Base-by-base conservation (phyloP, 23 red algal species). In the Gracilariopsis chorda region DNA sequence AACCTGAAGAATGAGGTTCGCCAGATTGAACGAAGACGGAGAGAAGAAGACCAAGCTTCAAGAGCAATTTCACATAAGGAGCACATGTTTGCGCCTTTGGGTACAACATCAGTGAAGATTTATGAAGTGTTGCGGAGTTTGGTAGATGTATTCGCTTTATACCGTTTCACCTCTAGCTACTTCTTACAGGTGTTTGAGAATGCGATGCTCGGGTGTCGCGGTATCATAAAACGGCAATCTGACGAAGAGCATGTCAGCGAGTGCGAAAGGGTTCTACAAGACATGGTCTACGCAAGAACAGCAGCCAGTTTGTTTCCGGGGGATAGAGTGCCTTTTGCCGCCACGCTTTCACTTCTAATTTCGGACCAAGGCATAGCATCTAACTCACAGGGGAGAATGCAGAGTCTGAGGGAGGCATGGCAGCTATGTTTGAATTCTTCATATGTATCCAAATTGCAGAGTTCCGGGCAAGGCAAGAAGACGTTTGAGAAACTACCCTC, bases 251-350 rank as follows among this genome's bases (percentile, higher is more conserved):
- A 40, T n/a, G 84, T 77, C 17, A 44, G 43, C 34, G 49, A 47
- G 11, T 82, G 58, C 53, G 48, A 91, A 57, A 37, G 52, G 1
- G 20, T 24, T 11, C 30, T 91, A 51, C 16, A 82, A 11, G 40
- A 80, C 10, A 21, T 35, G 9, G 35, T 65, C 5, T 91, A 61
- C 34, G 21, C 7, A 19, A 68, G 42, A 51, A 40, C 77, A 10
- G 58, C 62, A 11, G 34, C 88, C 48, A 82, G 75, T 65, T 71
- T 91, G 37, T 91, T 91, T 55, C 88, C 88, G 21, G 33, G 23
- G 4, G 88, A 91, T 51, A 73, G 77, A 35, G 36, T 91, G 24
- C 88, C 88, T 5, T 91, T 91, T 55, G 88, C 88, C n/a, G 73
- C 74, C 39, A 43, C 88, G 23, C 49, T 91, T 23, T 51, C 77